Percentiles rank a stretch among this genome's conserved stretches.
These are phyloP conservation scores for Leccinum arenicola DNA, from an alignment of 768 basidiomycete genomes.

Conservation along the genomic window DNA sequence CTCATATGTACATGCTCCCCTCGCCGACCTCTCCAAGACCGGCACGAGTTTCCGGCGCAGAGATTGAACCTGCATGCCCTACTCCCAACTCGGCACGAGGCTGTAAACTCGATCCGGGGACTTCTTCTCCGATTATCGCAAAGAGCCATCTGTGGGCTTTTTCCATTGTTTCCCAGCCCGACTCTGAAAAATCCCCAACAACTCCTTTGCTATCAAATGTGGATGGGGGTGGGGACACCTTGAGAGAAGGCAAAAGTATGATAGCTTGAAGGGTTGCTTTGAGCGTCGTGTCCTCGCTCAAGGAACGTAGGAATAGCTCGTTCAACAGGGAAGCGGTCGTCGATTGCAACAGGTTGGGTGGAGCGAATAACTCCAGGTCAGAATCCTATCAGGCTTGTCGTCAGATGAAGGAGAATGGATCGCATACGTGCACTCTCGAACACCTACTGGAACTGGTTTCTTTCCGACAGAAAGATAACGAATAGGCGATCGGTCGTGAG, in stretches of 20 bases:
- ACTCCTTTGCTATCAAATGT: conserved; percentile 32
- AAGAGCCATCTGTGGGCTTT: conserved; percentile 38
- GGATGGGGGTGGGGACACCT: conserved; percentile 41
- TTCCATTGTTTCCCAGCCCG: conserved; percentile 35
- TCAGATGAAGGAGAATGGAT: neutral
- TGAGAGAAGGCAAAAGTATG: conserved; percentile 49
- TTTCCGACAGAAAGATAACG: conserved; percentile 45
- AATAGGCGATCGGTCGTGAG: conserved; percentile 46
- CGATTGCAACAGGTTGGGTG: conserved; percentile 57
- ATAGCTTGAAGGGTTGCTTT: conserved; percentile 12
- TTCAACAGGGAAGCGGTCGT: conserved; percentile 53
- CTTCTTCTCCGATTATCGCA: conserved; percentile 28
- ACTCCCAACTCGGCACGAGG: conserved; percentile 12
- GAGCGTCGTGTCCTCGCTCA: neutral
- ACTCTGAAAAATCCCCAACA: conserved; percentile 24
- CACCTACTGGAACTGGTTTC: conserved; percentile 10
- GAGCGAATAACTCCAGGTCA: conserved; percentile 39
- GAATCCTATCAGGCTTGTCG: conserved; percentile 26
- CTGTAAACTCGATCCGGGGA: conserved; percentile 5
- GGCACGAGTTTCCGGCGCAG: conserved; percentile 8
- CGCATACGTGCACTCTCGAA: neutral
- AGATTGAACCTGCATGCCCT: neutral
- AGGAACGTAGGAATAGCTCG: conserved; percentile 14
- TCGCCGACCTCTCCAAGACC: conserved; percentile 39
- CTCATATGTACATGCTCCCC: conserved; percentile 50